Base-by-base conservation (phyloP, 163 green algal genomes). In the Prototheca cutis region DNA sequence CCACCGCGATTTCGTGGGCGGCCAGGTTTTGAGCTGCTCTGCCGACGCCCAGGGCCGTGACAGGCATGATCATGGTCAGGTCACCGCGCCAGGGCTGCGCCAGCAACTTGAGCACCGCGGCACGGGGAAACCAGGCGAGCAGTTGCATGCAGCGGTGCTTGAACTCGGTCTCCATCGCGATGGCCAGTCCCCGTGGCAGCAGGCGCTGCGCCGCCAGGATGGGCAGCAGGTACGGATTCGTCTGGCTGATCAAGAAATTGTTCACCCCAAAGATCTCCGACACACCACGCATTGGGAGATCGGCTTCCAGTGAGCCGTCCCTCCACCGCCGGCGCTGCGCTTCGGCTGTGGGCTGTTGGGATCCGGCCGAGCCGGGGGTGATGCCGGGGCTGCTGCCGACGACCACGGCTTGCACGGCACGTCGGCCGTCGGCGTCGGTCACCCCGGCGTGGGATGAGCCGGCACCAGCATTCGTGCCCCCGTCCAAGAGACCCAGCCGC, bases 251-350 rank as follows among this genome's bases (percentile, higher is more conserved):
- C 31, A 98, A 75, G 66, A 95, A 98, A 72, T 96, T 90, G 81
- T 97, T 98, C 48, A 94, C 90, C 64, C 95, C 95, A 82, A 97
- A 97, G 77, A 95, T 88, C 78, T 97, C 91, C 4, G 62, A 4
- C 27, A 77, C 58, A 8, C 66, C 65, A 61, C 84, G 66, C 75
- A 95, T 89, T 0, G 92, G 93, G 63, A 99, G 76, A 75, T 99
- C 93, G 34, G 90, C 75, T 74, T 97, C 89, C 60, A 99, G 67
- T n/a, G 61, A 86, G 52, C 93, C 93, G 70, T 99, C 93, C 15
- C 84, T 74, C 88, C 88, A 98, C 19, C 68, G 68, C n/a, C 68
- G 62, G 57, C 86, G 63, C 62, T 84, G 61, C 8, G 57, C 6
- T 6, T 18, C 19, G 53, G 28, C 15, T 10, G 51, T 8, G 27